Evolutionary conservation across 179 eudicot species (phyloP).

Genomic region (Silene noctiflora): DNA sequence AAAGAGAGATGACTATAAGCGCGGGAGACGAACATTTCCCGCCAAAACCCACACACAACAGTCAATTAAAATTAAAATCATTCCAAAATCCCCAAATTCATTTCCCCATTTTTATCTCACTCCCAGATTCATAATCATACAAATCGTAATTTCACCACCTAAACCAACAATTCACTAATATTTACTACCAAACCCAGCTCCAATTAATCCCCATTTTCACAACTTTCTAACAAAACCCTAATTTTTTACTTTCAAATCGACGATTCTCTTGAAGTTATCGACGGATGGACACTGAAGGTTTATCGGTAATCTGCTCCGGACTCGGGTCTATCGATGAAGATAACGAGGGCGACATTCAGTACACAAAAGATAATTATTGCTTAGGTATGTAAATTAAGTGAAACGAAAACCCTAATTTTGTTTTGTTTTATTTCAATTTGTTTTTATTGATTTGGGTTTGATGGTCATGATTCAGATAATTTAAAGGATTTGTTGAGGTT

Average conservation of each 20-base stretch:
- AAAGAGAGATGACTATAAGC: slow-evolving; percentile 11
- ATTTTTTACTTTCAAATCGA: neutral
- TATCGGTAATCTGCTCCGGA: slow-evolving; percentile 75
- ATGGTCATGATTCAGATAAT: slow-evolving; percentile 54
- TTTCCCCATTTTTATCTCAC: neutral
- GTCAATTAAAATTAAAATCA: neutral
- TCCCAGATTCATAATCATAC: neutral
- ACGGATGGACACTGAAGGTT: slow-evolving; percentile 57
- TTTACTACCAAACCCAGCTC: neutral
- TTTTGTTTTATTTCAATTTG: slow-evolving; percentile 1
- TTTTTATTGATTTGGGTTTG: neutral
- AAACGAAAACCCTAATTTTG: slow-evolving; percentile 18
- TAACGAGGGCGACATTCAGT: slow-evolving; percentile 49
- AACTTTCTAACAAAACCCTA: slow-evolving; percentile 22
- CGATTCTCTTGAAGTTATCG: neutral
- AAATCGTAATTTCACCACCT: neutral
- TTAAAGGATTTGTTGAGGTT: slow-evolving; percentile 93
- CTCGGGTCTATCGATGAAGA: slow-evolving; percentile 71
- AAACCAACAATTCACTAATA: neutral
- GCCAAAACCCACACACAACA: slow-evolving; percentile 22
- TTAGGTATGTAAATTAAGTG: slow-evolving; percentile 42
- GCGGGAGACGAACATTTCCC: slow-evolving; percentile 33
- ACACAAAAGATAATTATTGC: slow-evolving; percentile 53
- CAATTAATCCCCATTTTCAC: neutral
- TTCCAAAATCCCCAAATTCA: neutral